phyloP scores from a whole-genome alignment of 225 moss, liverwort and hornwort genomes.

The Physcomitrellopsis africana region DNA sequence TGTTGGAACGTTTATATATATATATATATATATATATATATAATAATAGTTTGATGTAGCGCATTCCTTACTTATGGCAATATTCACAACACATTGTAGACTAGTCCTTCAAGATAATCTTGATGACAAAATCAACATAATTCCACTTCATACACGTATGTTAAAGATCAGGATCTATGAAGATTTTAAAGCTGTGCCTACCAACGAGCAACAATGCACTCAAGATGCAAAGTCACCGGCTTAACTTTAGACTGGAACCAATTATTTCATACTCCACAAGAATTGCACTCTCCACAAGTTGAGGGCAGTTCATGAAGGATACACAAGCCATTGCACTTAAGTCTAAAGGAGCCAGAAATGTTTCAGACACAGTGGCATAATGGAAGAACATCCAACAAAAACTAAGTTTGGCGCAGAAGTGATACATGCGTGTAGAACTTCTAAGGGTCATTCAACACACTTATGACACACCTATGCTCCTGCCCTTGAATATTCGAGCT shows the following conservation, averaged over 20 bases:
- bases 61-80: too few species aligned
- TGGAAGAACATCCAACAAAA: not conserved
- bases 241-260: not conserved
- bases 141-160: not conserved
- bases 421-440: not conserved
- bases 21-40: too few species aligned
- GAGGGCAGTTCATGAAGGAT: not conserved
- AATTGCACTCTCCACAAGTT: not conserved
- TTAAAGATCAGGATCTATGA: not conserved
- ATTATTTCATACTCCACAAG: slow-evolving; percentile 8
- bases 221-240: not conserved
- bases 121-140: too few species aligned
- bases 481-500: slow-evolving; percentile 1
- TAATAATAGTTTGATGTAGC: too few species aligned
- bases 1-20: too few species aligned
- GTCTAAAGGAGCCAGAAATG: not conserved
- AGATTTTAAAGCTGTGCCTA: not conserved
- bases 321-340: not conserved
- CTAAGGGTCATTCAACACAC: slow-evolving; percentile 5
- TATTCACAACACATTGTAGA: too few species aligned
- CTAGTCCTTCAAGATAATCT: too few species aligned
- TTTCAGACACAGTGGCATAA: not conserved
- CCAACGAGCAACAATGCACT: not conserved
- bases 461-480: not conserved
- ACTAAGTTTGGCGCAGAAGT: not conserved